These are phyloP conservation scores for Lachnellula cervina DNA, from an alignment of 2,329 filamentous ascomycete genomes.

Conservation along the genomic window DNA sequence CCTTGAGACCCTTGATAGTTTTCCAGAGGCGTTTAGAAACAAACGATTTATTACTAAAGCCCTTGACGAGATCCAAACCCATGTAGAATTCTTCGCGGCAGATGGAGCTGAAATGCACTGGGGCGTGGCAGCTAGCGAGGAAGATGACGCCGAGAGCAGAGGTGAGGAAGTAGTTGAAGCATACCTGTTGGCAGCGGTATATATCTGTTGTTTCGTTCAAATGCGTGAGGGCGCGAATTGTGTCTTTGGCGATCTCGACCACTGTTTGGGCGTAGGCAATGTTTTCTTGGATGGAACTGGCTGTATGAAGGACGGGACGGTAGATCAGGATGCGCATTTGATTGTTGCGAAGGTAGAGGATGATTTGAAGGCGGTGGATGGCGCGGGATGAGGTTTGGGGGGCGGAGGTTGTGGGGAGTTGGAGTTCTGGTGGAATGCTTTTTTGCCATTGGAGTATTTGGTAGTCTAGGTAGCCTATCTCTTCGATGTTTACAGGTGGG, in stretches of 20 bases:
- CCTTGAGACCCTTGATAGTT: conserved; percentile 60
- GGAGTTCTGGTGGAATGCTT: conserved; percentile 58
- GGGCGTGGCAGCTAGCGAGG: conserved; percentile 70
- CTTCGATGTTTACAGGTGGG: conserved; percentile 47
- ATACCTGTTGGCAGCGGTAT: conserved; percentile 66
- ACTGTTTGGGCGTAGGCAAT: conserved; percentile 67
- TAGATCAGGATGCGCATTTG: conserved; percentile 89
- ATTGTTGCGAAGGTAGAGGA: conserved; percentile 81
- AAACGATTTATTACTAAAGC: conserved; percentile 65
- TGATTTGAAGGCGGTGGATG: conserved; percentile 69
- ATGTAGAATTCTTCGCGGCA: conserved; percentile 76
- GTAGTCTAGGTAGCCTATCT: conserved; percentile 76
- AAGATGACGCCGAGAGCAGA: conserved; percentile 72
- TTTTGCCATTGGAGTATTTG: conserved; percentile 87
- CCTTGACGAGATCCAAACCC: conserved; percentile 69
- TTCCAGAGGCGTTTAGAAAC: conserved; percentile 70
- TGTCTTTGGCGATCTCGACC: conserved; percentile 72
- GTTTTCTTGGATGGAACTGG: conserved; percentile 76
- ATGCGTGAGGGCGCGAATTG: conserved; percentile 64
- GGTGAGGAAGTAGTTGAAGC: conserved; percentile 76
- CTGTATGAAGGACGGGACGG: conserved; percentile 79
- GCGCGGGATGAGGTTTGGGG: conserved; percentile 35
- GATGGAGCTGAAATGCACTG: conserved; percentile 61
- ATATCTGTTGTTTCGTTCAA: conserved; percentile 68
- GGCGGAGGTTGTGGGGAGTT: conserved; percentile 46